phyloP scores from a whole-genome alignment of 768 basidiomycete genomes.

The Mycena amicta region DNA sequence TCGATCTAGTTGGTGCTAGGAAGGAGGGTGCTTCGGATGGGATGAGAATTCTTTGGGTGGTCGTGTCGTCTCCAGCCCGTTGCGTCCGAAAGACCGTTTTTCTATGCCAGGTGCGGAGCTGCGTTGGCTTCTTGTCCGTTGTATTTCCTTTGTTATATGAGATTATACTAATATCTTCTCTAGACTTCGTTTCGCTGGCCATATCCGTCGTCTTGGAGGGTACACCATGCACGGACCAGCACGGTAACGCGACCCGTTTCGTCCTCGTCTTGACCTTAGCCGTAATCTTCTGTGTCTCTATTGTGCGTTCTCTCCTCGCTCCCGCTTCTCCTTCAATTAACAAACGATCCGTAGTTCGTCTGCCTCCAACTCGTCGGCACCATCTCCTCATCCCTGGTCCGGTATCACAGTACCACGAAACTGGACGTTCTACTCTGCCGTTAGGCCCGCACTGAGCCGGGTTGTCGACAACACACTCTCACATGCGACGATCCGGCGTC shows the following conservation, averaged over 20 bases:
- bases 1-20: background rate
- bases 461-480: constrained; percentile 70
- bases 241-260: constrained; percentile 64
- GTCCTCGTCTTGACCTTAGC: constrained; percentile 66
- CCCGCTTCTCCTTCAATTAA: constrained; percentile 4
- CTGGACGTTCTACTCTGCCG: constrained; percentile 79
- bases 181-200: constrained; percentile 62
- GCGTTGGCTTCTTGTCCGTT: constrained; percentile 64
- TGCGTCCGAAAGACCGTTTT: constrained; percentile 47
- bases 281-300: constrained; percentile 74
- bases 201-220: constrained; percentile 59
- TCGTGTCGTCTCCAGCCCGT: constrained; percentile 48
- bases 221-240: constrained; percentile 67
- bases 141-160: background rate
- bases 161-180: background rate
- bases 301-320: constrained; percentile 50
- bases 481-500: too few species aligned
- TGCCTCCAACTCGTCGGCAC: too few species aligned
- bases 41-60: constrained; percentile 34
- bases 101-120: constrained; percentile 69
- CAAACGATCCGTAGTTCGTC: constrained; percentile 64
- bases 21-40: constrained; percentile 1
- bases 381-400: constrained; percentile 71
- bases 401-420: constrained; percentile 79
- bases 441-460: constrained; percentile 64